A percentile compares a stretch with the other conserved stretches of the same genome.
These are phyloP conservation scores for Fusarium newnesense DNA, from an alignment of 2,329 filamentous ascomycete genomes.

Conservation along the genomic window DNA sequence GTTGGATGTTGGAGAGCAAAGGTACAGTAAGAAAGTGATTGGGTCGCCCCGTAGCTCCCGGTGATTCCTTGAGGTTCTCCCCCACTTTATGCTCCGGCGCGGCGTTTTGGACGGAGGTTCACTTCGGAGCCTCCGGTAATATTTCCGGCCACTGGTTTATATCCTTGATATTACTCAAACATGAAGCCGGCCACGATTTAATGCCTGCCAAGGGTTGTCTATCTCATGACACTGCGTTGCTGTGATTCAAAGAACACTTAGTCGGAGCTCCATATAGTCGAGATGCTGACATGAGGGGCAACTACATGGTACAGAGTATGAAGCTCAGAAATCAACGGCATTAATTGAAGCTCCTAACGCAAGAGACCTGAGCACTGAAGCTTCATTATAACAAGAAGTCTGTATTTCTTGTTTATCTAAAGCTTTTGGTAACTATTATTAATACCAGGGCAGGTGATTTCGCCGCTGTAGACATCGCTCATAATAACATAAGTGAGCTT, in stretches of 20 bases:
- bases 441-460: background rate
- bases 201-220: background rate
- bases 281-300: background rate
- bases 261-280: background rate
- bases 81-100: constrained; percentile 26
- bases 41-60: constrained; percentile 20
- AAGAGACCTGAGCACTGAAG: background rate
- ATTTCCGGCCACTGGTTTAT: background rate
- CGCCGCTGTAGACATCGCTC: too few relatives aligned
- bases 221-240: background rate
- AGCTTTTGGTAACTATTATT: background rate
- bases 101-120: constrained; percentile 29
- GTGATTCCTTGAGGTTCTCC: constrained; percentile 29
- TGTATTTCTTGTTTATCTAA: background rate
- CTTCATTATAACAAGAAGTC: background rate
- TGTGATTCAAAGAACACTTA: background rate
- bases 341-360: background rate
- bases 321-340: background rate
- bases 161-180: background rate
- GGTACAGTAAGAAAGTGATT: background rate
- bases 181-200: too few relatives aligned
- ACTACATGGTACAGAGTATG: background rate
- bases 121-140: background rate
- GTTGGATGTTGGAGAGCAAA: background rate
- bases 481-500: background rate